Evolutionary conservation across 495 filamentous ascomycete genomes (phyloP).

Genomic region (Penicillium steckii): DNA sequence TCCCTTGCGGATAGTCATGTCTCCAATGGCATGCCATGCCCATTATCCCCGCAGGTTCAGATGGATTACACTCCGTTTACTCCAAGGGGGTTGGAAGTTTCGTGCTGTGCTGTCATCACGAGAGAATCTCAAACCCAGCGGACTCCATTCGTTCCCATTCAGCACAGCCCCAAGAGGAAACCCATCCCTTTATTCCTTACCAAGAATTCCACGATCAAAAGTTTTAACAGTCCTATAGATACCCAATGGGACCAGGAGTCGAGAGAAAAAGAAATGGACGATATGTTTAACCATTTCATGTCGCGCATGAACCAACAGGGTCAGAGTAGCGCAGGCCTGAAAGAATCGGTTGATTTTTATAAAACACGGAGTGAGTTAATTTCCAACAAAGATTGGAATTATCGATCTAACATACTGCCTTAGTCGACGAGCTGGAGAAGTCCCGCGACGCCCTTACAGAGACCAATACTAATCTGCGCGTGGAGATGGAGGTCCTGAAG

Average conservation of each 20-base stretch:
- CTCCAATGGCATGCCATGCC: not conserved
- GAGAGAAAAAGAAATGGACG: slow-evolving; percentile 64
- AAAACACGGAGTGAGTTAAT: slow-evolving; percentile 66
- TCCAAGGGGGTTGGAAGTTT: not conserved
- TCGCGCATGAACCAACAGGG: slow-evolving; percentile 60
- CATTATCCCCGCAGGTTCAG: not conserved
- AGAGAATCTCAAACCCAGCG: slow-evolving; percentile 7
- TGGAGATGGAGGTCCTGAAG: slow-evolving; percentile 58
- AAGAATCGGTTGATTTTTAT: slow-evolving; percentile 67
- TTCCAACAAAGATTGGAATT: not conserved
- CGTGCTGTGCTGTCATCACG: not conserved
- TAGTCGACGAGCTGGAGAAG: slow-evolving; percentile 68
- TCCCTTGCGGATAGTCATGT: not conserved
- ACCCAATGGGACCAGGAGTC: slow-evolving; percentile 72
- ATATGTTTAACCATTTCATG: slow-evolving; percentile 57
- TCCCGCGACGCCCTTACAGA: slow-evolving; percentile 56
- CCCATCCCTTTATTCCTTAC: slow-evolving; percentile 54
- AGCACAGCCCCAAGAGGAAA: slow-evolving; percentile 25
- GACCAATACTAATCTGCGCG: slow-evolving; percentile 53
- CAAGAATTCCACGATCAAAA: slow-evolving; percentile 65
- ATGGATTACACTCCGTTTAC: not conserved
- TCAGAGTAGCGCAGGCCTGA: slow-evolving; percentile 59
- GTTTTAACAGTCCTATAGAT: slow-evolving; percentile 40
- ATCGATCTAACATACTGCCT: slow-evolving; percentile 6
- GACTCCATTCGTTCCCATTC: slow-evolving; percentile 5